Conservation (phyloP, 1,284 basidiomycete genomes). For the Apiotrichum gracile region DNA sequence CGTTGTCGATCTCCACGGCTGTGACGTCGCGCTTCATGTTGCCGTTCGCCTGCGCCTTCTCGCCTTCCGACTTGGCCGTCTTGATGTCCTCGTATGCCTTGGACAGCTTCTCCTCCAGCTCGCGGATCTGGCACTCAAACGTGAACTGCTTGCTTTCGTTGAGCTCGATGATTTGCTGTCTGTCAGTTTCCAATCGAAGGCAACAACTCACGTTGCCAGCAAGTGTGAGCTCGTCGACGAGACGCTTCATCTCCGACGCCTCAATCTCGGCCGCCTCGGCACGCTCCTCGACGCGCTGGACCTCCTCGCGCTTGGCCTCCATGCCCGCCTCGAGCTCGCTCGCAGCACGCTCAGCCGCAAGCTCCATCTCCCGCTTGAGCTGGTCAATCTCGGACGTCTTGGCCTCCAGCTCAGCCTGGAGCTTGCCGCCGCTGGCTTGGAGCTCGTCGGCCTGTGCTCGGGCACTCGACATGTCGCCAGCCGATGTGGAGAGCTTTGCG, state of each 20-base stretch:
- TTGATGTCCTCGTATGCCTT: constrained; percentile 11
- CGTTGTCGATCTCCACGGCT: constrained; percentile 85
- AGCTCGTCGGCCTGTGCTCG: constrained; percentile 32
- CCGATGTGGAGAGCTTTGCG: constrained; percentile 28
- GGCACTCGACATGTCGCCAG: constrained; percentile 38
- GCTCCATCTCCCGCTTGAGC: constrained; percentile 36
- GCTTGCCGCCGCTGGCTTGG: constrained; percentile 26
- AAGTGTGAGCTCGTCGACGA: constrained; percentile 41
- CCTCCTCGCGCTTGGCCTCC: constrained; percentile 43
- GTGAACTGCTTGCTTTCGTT: constrained; percentile 80
- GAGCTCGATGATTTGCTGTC: constrained; percentile 78
- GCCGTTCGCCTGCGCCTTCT: constrained; percentile 4
- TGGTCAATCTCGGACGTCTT: constrained; percentile 34
- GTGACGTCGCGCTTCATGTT: constrained; percentile 49
- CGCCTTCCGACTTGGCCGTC: background rate
- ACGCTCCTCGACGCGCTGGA: constrained; percentile 35
- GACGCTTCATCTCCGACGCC: constrained; percentile 30
- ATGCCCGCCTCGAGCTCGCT: constrained; percentile 46
- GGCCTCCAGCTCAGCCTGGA: constrained; percentile 23
- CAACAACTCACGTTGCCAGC: constrained; percentile 39
- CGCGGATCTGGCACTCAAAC: constrained; percentile 61
- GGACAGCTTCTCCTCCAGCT: constrained; percentile 54
- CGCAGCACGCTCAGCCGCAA: constrained; percentile 35
- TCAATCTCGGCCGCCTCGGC: constrained; percentile 36
- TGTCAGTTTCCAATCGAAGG: background rate